These are phyloP conservation scores for Reutealis trisperma DNA, from an alignment of 345 rosid genomes.

Conservation along the genomic window DNA sequence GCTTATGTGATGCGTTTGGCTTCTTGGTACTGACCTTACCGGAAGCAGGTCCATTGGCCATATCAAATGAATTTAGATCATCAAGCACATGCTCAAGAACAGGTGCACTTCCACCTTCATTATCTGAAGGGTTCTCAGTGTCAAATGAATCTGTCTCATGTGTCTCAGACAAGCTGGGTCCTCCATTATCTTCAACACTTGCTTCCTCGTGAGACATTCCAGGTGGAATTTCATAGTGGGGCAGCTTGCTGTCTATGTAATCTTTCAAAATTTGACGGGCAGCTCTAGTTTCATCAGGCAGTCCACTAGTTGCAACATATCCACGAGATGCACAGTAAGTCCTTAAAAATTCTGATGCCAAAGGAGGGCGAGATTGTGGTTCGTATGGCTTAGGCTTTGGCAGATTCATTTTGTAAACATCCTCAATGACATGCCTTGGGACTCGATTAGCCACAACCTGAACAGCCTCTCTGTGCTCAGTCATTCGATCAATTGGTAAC, in stretches of 20 bases:
- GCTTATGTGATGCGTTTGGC: conserved; percentile 54
- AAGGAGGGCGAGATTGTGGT: conserved; percentile 72
- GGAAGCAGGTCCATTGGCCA: conserved; percentile 60
- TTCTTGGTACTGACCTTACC: conserved; percentile 51
- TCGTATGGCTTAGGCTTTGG: conserved; percentile 89
- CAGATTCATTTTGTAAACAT: conserved; percentile 67
- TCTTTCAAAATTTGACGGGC: conserved; percentile 87
- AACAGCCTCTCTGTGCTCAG: conserved; percentile 84
- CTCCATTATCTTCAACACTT: conserved; percentile 26
- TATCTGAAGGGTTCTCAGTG: conserved; percentile 30
- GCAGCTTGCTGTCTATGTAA: conserved; percentile 77
- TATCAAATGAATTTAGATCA: conserved; percentile 71
- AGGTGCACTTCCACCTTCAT: conserved; percentile 30
- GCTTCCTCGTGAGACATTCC: conserved; percentile 42
- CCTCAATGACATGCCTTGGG: conserved; percentile 64
- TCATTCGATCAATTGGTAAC: conserved; percentile 88
- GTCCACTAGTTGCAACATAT: conserved; percentile 84
- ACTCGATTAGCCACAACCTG: conserved; percentile 84
- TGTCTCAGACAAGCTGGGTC: conserved; percentile 28
- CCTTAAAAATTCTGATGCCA: conserved; percentile 69
- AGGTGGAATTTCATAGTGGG: conserved; percentile 77
- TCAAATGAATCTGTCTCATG: conserved; percentile 50
- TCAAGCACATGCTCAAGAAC: conserved; percentile 60
- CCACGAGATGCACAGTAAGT: conserved; percentile 85
- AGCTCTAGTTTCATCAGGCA: conserved; percentile 91